Evolutionary conservation across 169 alveolate genomes (phyloP).

Genomic region (Plasmodium vinckei): DNA sequence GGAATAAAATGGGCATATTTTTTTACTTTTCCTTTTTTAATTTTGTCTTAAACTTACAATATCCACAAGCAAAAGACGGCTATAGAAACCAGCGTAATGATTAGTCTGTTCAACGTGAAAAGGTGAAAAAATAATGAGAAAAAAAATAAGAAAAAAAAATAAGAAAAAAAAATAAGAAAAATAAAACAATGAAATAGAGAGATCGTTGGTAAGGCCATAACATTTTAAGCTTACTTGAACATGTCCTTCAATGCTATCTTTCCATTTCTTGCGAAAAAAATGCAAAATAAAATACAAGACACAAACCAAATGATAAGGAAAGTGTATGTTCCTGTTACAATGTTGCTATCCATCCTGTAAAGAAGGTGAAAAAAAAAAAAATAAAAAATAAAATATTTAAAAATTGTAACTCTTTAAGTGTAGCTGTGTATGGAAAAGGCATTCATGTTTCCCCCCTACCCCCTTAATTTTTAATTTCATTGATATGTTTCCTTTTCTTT

Average conservation of each 20-base stretch:
- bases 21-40: too few species aligned
- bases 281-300: slow-evolving; percentile 58
- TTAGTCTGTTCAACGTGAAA: slow-evolving; percentile 16
- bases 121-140: slow-evolving; percentile 20
- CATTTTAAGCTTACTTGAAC: slow-evolving; percentile 30
- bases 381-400: neutral
- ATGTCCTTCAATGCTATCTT: slow-evolving; percentile 25
- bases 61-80: slow-evolving; percentile 75
- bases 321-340: slow-evolving; percentile 33
- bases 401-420: too few species aligned
- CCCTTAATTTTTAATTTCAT: too few species aligned
- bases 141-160: too few species aligned
- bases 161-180: neutral
- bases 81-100: slow-evolving; percentile 55
- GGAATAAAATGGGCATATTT: too few species aligned
- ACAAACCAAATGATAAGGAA: slow-evolving; percentile 56
- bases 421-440: too few species aligned
- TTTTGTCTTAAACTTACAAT: slow-evolving; percentile 28
- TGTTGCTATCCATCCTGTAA: slow-evolving; percentile 34
- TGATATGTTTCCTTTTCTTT: too few species aligned
- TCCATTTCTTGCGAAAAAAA: slow-evolving; percentile 67
- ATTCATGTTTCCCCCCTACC: too few species aligned
- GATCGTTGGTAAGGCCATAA: too few species aligned
- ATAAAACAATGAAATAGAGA: too few species aligned
- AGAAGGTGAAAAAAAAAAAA: slow-evolving; percentile 1